Evolutionary conservation across 345 rosid genomes (phyloP), one percentile per base, ranked within the genome.

Genomic region (Brassica rapa): DNA sequence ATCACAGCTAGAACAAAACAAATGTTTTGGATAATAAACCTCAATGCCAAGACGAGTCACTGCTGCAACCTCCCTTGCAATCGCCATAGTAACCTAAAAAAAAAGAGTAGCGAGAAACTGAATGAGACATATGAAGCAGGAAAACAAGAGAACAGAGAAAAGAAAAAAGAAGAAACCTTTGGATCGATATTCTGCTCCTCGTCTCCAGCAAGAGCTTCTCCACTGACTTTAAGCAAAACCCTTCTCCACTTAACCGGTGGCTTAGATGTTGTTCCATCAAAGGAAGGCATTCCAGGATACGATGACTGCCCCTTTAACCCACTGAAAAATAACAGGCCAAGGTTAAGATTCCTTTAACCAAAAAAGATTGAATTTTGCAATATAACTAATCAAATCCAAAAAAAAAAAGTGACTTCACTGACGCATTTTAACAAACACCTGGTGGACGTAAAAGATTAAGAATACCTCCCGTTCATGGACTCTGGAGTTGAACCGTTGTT

Each of bases 131-230:
- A 4, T 27, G 72, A 2, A 23, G 14, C 37, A 41, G 64, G 56
- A 63, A 61, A 27, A 6, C 2, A 3, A 27, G 29, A 68, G 8
- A 56, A 5, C 43, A 56, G 5, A 53, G 15, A 77, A 70, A n/a
- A 59, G 73, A 53, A 19, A 76, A 60, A 21, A 43, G 25, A 1
- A 61, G 49, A 70, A 83, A 92, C 98, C 95, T 92, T 94, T 3
- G 97, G 98, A 72, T 91, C 97, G 53, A 94, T 92, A 63, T 92
- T 92, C 78, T 94, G 97, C 10, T 70, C 23, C 21, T 80, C 85
- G 80, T 94, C 97, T 32, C 98, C 97, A 0, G 98, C 97, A 72
- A 94, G 98, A 69, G 99, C 99, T 89, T 94, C 98, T 71, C 97
- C 98, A 62, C 97, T 94, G 49, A 92, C 98, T 86, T 94, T 94